phyloP scores from a whole-genome alignment of 192 early-diverging fungal species.

The Coemansia asiatica region DNA sequence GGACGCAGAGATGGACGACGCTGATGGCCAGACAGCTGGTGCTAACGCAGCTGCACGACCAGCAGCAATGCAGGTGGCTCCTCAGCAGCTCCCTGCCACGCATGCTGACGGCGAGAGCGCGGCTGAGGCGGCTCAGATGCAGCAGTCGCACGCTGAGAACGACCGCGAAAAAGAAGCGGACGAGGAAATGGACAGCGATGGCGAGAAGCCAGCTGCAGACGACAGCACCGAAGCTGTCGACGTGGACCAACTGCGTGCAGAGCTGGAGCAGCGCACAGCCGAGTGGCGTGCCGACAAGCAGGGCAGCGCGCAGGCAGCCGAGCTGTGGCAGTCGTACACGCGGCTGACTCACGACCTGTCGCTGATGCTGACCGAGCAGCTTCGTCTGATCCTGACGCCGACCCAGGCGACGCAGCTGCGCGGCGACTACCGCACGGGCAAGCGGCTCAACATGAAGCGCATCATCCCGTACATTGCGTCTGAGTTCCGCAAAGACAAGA shows the following conservation, averaged over 20 bases:
- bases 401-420: conserved; percentile 94
- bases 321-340: conserved; percentile 90
- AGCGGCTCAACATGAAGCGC: conserved; percentile 98
- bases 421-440: conserved; percentile 97
- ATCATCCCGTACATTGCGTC: conserved; percentile 99
- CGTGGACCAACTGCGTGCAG: conserved; percentile 72
- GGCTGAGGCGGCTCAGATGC: conserved; percentile 38
- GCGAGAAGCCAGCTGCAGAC: conserved; percentile 33
- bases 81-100: conserved; percentile 16
- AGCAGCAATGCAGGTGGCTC: not conserved
- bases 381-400: conserved; percentile 94
- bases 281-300: conserved; percentile 69
- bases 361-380: conserved; percentile 87
- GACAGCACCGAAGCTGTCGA: conserved; percentile 43
- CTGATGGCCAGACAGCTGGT: conserved; percentile 2
- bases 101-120: conserved; percentile 13
- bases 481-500: conserved; percentile 99
- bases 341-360: conserved; percentile 88
- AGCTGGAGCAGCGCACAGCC: conserved; percentile 75
- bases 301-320: conserved; percentile 55
- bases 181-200: conserved; percentile 14
- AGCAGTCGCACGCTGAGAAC: conserved; percentile 45
- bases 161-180: conserved; percentile 36
- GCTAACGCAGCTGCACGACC: conserved; percentile 11
- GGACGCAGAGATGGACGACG: conserved; percentile 25